Conservation (phyloP, 306 rosid genomes). For the Vigna trinervia region DNA sequence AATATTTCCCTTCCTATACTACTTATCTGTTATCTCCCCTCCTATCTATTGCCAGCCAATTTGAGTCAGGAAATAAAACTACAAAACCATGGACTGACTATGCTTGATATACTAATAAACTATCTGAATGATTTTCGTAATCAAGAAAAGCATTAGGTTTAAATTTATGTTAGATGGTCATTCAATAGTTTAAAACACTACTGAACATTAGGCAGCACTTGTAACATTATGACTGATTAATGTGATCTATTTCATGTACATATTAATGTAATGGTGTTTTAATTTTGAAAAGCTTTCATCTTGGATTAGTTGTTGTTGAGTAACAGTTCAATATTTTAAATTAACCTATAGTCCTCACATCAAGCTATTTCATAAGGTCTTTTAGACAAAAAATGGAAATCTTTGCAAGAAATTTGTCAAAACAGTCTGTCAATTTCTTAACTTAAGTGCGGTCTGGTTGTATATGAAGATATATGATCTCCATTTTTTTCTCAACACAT, state of each 20-base stretch:
- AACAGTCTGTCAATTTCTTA: slow-evolving; percentile 26
- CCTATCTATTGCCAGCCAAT: slow-evolving; percentile 23
- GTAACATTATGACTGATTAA: background rate
- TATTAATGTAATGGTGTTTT: background rate
- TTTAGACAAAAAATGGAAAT: slow-evolving; percentile 18
- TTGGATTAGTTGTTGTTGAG: background rate
- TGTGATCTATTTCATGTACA: background rate
- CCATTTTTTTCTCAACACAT: background rate
- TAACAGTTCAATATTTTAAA: background rate
- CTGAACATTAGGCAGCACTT: background rate
- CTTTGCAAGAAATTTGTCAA: slow-evolving; percentile 21
- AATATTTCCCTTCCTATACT: slow-evolving; percentile 23
- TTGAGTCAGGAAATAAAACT: background rate
- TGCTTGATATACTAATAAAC: background rate
- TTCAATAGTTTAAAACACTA: background rate
- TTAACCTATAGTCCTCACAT: background rate
- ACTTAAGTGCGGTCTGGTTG: slow-evolving; percentile 22
- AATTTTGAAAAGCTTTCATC: background rate
- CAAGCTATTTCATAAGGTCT: background rate
- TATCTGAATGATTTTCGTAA: background rate
- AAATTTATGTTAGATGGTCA: background rate
- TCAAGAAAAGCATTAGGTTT: background rate
- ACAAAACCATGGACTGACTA: slow-evolving; percentile 5
- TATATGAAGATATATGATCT: slow-evolving; percentile 9
- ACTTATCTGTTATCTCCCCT: slow-evolving; percentile 11